Conservation (phyloP, 1,284 basidiomycete genomes). For the Ustilago lituana region DNA sequence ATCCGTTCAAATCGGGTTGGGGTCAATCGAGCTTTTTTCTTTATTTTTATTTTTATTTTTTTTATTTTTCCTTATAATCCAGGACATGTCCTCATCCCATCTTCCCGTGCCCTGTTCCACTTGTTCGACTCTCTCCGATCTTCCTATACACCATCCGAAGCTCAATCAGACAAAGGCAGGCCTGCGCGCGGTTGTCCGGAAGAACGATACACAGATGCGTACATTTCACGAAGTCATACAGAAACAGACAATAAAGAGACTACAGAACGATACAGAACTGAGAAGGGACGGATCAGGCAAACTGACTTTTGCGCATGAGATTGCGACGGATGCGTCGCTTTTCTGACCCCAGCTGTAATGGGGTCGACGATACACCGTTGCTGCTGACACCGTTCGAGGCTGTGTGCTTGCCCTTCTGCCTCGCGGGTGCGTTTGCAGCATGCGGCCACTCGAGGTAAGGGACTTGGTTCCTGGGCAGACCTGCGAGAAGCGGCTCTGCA, state of each 20-base stretch:
- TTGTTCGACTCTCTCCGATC: too few species aligned
- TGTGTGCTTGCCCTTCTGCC: conserved; percentile 26
- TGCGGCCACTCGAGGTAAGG: conserved; percentile 85
- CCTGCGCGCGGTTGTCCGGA: too few species aligned
- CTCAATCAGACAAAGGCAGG: too few species aligned
- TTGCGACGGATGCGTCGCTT: conserved; percentile 82
- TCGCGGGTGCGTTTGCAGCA: conserved; percentile 69
- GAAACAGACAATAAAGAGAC: too few species aligned
- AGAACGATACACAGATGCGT: too few species aligned
- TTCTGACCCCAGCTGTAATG: conserved; percentile 72
- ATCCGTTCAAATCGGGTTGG: conserved; percentile 52
- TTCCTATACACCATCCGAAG: too few species aligned
- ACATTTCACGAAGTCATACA: too few species aligned
- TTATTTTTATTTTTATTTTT: conserved; percentile 1
- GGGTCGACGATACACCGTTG: not conserved
- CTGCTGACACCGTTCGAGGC: not conserved
- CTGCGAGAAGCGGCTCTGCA: conserved; percentile 69
- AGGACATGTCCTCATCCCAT: too few species aligned
- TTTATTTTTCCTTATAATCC: not conserved
- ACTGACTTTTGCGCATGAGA: conserved; percentile 75
- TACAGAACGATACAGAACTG: not conserved
- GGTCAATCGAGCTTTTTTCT: conserved; percentile 23
- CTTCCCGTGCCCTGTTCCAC: too few species aligned
- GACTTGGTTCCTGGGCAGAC: conserved; percentile 73
- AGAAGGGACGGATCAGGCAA: conserved; percentile 11